Percentiles rank a stretch among this genome's conserved stretches.
These are phyloP conservation scores for Thelonectria rubi DNA, from an alignment of 2,329 filamentous ascomycete species.

Conservation along the genomic window DNA sequence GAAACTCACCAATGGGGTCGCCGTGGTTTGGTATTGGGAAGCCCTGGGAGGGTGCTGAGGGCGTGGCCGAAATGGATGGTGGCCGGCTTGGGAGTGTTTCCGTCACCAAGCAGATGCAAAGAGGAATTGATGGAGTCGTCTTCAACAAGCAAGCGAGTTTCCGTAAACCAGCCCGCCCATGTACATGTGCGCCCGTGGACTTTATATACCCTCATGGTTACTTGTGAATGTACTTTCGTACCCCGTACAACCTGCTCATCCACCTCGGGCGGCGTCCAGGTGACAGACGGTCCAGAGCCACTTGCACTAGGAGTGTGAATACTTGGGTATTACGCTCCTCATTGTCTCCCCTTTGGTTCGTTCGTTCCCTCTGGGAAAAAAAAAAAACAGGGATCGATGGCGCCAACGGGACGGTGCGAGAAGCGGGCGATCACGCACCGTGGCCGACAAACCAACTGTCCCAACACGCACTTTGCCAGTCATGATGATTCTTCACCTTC, in stretches of 20 bases:
- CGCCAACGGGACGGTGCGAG: slow-evolving; percentile 39
- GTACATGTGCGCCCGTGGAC: slow-evolving; percentile 4
- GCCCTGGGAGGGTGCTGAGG: slow-evolving; percentile 19
- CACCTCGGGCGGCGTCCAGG: slow-evolving; percentile 33
- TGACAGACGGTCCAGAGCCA: slow-evolving; percentile 35
- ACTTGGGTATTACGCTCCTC: slow-evolving; percentile 10
- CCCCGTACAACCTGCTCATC: slow-evolving; percentile 11
- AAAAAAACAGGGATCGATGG: slow-evolving; percentile 44
- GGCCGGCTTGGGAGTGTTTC: slow-evolving; percentile 2
- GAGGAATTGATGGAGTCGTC: neutral
- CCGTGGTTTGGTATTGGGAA: slow-evolving; percentile 36
- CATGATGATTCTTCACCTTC: slow-evolving; percentile 5
- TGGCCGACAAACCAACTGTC: slow-evolving; percentile 26
- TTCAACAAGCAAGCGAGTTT: neutral
- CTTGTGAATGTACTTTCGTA: neutral
- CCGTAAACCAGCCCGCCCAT: neutral
- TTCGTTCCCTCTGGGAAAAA: slow-evolving; percentile 41
- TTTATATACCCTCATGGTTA: slow-evolving; percentile 17
- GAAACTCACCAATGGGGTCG: slow-evolving; percentile 40
- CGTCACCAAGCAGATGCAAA: neutral
- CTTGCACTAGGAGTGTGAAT: slow-evolving; percentile 4
- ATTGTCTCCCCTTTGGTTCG: slow-evolving; percentile 25
- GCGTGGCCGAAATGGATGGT: slow-evolving; percentile 4
- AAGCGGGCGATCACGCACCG: slow-evolving; percentile 34
- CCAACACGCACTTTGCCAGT: slow-evolving; percentile 1